Evolutionary conservation across 306 rosid species (phyloP), one percentile per base, ranked within the genome.

Genomic region (Dryas octopetala): DNA sequence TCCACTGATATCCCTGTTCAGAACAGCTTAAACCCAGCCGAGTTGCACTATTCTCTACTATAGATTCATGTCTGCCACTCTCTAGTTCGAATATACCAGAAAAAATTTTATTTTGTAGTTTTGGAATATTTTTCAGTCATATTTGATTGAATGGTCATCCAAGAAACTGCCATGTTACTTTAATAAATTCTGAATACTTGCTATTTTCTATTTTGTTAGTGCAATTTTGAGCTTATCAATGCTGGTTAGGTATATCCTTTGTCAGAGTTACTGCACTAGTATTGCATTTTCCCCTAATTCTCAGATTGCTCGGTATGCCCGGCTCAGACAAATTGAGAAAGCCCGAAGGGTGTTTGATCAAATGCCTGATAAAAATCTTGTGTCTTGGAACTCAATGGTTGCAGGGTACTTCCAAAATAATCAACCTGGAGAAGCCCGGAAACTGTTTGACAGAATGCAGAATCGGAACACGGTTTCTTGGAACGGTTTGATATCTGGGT

Each of bases 261-360:
- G 10, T 19, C 41, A 53, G 9, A 49, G n/a, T n/a, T 66, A 66
- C 41, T 44, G 70, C 70, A 45, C 70, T 0, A 5, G 54, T 9
- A 5, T 1, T 17, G 40, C 40, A 19, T 17, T 12, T 66, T 66
- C 54, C 53, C 44, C 14, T 46, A 66, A 61, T 41, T 45, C 80
- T 12, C 70, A 76, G 13, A 82, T 88, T 15, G n/a, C 83, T 0
- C 43, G 57, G n/a, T 74, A 65, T 68, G 70, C 80, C 0, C 81
- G 88, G 10, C 9, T 1, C 3, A 82, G 88, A 13, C 81, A 86
- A 52, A 77, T 88, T 0, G 66, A 76, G 9, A 66, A 69, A 43
- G 90, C 90, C 32, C 83, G 87, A 3, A 82, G 58, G 83, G 83
- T 88, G 73, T 88, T 88, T 75, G 87, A 86, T 32, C 65, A 82